Base-by-base conservation (phyloP, 805 yeast genomes). In the Metschnikowia lunata region DNA sequence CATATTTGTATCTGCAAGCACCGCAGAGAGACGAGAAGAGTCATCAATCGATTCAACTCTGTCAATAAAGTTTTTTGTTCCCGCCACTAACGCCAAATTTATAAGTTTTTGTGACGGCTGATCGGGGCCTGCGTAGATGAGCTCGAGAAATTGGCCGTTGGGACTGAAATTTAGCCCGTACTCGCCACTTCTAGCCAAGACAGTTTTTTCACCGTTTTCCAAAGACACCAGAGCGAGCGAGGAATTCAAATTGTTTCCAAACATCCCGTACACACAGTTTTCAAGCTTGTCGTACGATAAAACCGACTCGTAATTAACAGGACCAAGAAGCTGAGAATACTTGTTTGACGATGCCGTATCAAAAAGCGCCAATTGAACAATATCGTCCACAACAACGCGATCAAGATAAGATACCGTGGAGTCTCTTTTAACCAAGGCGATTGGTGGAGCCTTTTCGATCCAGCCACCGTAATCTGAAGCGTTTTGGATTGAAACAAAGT, bases 1-100 rank as follows among this genome's bases (percentile, higher is more conserved):
- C 1, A 80, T 42, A 43, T 72, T 75, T 45, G 67, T 74, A 9
- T 58, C 51, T 15, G 58, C 48, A n/a, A 71, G 42, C n/a, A 48
- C 45, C 7, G 35, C 32, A 3, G 47, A 29, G 1, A 60, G 52
- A 4, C 41, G 37, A 7, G 56, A 51, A 30, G 43, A 50, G 32
- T 54, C 45, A 46, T 63, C 63, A 26, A 62, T 38, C 1, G 47
- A 38, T 1, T 51, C 53, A 1, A 31, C 13, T 4, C 37, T 37
- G 0, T 41, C 42, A n/a, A 66, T 49, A 27, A 15, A 26, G 10
- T 35, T 39, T 1, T 35, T 35, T 13, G 32, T 37, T 3, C 39
- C 47, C 4, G 53, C 57, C 23, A 54, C 33, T 4, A 50, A 52
- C 1, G 52, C 57, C 43, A 60, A 34, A 33, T 55, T 54, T 12